Evolutionary conservation across 106 monocot species (phyloP), one percentile per base, ranked within the genome.

Genomic region (Amphibolis antarctica): DNA sequence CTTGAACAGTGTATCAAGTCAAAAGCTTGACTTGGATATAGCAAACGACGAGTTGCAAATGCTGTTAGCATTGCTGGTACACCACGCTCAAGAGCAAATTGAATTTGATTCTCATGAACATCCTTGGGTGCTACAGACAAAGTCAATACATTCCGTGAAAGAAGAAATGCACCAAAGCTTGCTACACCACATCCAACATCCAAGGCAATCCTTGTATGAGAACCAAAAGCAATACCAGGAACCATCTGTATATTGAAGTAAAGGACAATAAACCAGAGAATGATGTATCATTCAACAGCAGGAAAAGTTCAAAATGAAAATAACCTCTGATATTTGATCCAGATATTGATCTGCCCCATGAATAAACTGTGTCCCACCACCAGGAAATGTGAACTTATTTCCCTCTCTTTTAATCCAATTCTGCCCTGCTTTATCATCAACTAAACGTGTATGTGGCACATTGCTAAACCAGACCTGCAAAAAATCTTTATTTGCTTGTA

Each of bases 181-280:
- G 93, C 93, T 61, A 93, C 83, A 0, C 88, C 88, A 77, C 88
- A 88, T n/a, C 88, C 88, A 74, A 93, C 79, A 85, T 93, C 93
- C 30, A 83, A 69, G 47, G 55, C 78, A 64, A 83, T 78, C 71
- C 93, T 80, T 55, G 83, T 85, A 66, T 57, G 78, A 24, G 74
- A 51, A 65, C 93, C 88, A 80, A 93, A 93, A 65, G 82, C 67
- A 65, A 85, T 88, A 22, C 81, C 83, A 36, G 85, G 93, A 42
- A 88, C 80, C 93, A 93, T 93, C 88, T 93, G 73, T 19, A 76
- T n/a, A 44, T 64, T 31, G 18, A 75, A 28, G 9, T 46, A 29
- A 57, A 18, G 60, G 44, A 55, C 19, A 12, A 62, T 26, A 23
- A 63, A 55, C 50, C 9, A 70, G 25, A 42, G n/a, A 67, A 68